Conservation (phyloP, 768 basidiomycete species). For the Paxillus involutus region DNA sequence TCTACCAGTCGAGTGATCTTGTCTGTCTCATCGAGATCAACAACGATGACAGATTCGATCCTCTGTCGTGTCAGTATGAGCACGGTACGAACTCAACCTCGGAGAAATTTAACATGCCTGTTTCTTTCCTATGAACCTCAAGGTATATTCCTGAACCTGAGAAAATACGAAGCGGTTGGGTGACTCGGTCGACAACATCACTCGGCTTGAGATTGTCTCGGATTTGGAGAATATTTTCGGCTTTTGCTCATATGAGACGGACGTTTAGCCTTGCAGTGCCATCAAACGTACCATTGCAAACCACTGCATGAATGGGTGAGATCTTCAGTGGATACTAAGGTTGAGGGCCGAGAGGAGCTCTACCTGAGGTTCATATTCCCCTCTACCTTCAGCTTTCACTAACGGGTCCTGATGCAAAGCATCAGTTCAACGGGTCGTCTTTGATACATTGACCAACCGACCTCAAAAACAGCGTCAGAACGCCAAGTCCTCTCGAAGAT, state of each 20-base stretch:
- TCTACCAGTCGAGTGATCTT: conserved; percentile 60
- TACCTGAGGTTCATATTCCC: conserved; percentile 56
- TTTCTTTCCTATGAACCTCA: conserved; percentile 49
- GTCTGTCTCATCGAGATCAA: conserved; percentile 65
- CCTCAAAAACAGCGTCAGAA: conserved; percentile 58
- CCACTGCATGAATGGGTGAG: conserved; percentile 36
- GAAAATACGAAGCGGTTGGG: conserved; percentile 63
- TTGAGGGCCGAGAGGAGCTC: conserved; percentile 1
- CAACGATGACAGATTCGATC: conserved; percentile 58
- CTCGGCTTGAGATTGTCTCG: conserved; percentile 47
- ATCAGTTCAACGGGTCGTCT: background rate
- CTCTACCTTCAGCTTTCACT: conserved; percentile 47
- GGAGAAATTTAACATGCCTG: conserved; percentile 38
- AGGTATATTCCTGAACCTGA: conserved; percentile 61
- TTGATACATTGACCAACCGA: conserved; percentile 11
- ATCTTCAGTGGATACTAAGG: background rate
- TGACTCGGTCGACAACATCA: conserved; percentile 56
- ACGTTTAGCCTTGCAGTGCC: background rate
- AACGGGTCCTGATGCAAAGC: conserved; percentile 44
- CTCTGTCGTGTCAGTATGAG: conserved; percentile 34
- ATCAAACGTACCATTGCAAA: conserved; percentile 46
- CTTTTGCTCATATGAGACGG: conserved; percentile 31
- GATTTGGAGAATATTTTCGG: conserved; percentile 54
- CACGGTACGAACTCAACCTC: background rate
- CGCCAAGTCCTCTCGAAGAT: conserved; percentile 55